Conservation (phyloP, 2,329 filamentous ascomycete species). For the Fusarium sororula region DNA sequence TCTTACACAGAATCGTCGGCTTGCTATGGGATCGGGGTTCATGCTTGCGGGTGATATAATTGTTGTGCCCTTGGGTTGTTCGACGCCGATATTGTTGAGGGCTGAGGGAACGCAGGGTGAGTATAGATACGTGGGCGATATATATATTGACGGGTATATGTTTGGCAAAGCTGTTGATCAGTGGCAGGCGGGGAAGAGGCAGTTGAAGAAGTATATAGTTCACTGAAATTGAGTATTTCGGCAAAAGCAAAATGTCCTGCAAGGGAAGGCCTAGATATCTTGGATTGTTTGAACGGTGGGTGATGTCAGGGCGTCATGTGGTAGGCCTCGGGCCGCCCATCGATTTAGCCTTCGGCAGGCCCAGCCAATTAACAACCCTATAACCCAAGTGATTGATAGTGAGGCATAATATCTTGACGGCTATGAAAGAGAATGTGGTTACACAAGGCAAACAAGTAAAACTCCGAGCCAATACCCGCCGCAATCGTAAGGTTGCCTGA, state of each 20-base stretch:
- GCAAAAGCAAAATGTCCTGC: fast-evolving
- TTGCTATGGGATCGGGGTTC: slow-evolving; percentile 17
- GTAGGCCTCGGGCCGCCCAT: too few species aligned
- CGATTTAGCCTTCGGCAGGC: neutral
- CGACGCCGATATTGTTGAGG: slow-evolving; percentile 15
- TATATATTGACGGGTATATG: slow-evolving; percentile 24
- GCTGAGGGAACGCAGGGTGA: slow-evolving; percentile 6
- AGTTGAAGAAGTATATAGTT: slow-evolving; percentile 13
- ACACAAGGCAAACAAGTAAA: neutral
- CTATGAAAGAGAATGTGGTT: neutral
- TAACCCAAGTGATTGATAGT: neutral
- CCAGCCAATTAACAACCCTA: neutral
- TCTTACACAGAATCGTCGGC: neutral
- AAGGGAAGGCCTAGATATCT: fast-evolving
- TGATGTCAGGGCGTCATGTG: too few species aligned
- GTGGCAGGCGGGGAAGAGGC: neutral
- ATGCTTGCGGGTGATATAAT: slow-evolving; percentile 21
- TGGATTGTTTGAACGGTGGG: too few species aligned
- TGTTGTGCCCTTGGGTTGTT: slow-evolving; percentile 16
- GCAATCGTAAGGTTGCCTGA: neutral
- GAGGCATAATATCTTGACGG: neutral
- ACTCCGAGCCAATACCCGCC: neutral
- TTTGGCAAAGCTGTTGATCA: slow-evolving; percentile 13
- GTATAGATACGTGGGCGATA: slow-evolving; percentile 20
- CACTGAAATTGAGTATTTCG: neutral